phyloP scores from a whole-genome alignment of 2,329 filamentous ascomycete genomes.

The Coccinonectria pachysandricola region DNA sequence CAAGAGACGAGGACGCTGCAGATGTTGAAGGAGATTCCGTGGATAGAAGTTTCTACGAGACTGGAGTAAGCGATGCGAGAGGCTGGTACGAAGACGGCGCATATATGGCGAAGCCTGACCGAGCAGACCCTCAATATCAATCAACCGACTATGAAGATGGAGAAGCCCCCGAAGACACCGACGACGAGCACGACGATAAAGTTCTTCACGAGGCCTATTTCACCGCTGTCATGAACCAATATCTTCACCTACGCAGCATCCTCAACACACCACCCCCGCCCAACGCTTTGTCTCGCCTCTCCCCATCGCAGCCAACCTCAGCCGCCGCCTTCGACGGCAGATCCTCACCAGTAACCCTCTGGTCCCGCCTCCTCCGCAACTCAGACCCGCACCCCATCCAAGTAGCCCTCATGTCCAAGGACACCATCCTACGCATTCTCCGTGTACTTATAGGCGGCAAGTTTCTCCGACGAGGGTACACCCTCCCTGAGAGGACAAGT shows the following conservation, averaged over 20 bases:
- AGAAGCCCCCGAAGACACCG: constrained; percentile 12
- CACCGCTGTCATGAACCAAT: constrained; percentile 52
- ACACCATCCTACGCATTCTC: constrained; percentile 55
- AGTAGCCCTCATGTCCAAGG: constrained; percentile 54
- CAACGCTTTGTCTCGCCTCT: constrained; percentile 41
- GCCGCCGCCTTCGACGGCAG: constrained; percentile 43
- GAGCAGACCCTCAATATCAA: constrained; percentile 20
- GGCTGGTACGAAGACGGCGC: constrained; percentile 71
- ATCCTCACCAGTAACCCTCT: constrained; percentile 38
- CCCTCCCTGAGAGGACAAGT: constrained; percentile 56
- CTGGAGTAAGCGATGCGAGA: constrained; percentile 40
- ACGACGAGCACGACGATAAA: constrained; percentile 17
- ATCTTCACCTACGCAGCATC: constrained; percentile 50
- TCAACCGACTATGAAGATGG: constrained; percentile 19
- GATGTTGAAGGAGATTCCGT: constrained; percentile 21
- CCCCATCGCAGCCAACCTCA: constrained; percentile 41
- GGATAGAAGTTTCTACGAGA: constrained; percentile 37
- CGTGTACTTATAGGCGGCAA: constrained; percentile 55
- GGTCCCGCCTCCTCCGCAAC: constrained; percentile 40
- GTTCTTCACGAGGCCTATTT: constrained; percentile 58
- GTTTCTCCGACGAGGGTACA: constrained; percentile 49
- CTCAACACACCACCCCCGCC: constrained; percentile 47
- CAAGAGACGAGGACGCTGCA: constrained; percentile 12
- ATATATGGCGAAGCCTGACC: constrained; percentile 53
- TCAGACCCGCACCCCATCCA: constrained; percentile 50